Conservation (phyloP, 1,284 basidiomycete species). For the Cystobasidiaceae sp. region DNA sequence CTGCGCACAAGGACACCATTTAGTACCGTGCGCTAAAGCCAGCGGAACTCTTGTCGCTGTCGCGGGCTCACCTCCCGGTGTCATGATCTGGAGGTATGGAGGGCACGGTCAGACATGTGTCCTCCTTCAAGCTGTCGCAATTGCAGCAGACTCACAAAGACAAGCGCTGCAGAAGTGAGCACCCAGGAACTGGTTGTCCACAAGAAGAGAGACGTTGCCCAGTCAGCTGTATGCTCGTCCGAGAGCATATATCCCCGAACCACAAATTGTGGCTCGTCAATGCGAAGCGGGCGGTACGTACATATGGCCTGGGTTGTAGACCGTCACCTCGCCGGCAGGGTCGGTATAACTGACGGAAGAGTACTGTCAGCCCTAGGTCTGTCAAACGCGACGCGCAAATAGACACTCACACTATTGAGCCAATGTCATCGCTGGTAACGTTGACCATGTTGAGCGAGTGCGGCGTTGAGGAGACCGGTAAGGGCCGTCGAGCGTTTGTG, state of each 20-base stretch:
- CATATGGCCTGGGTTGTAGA: slow-evolving; percentile 27
- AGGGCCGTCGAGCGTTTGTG: neutral
- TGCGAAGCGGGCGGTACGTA: neutral
- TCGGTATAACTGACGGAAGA: neutral
- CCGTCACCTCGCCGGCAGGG: neutral
- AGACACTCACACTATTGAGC: slow-evolving; percentile 12
- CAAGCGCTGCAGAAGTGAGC: slow-evolving; percentile 13
- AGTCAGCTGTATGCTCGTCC: neutral
- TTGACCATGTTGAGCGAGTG: slow-evolving; percentile 6
- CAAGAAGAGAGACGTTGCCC: neutral
- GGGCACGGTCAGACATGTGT: slow-evolving; percentile 45
- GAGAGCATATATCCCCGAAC: neutral
- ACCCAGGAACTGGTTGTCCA: slow-evolving; percentile 51
- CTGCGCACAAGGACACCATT: neutral
- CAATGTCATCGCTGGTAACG: slow-evolving; percentile 10
- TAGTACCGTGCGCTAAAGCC: neutral
- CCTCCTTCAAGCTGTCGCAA: slow-evolving; percentile 40
- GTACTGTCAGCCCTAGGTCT: neutral
- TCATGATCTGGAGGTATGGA: slow-evolving; percentile 73
- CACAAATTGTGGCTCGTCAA: neutral
- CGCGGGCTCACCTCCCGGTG: slow-evolving; percentile 58
- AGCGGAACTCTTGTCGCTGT: neutral
- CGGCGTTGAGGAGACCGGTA: neutral
- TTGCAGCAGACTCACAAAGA: slow-evolving; percentile 52
- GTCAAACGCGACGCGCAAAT: neutral